Percentiles rank a stretch among this genome's conserved stretches.
Conservation (phyloP, 495 filamentous ascomycete genomes). For the Talaromyces stipitatus region DNA sequence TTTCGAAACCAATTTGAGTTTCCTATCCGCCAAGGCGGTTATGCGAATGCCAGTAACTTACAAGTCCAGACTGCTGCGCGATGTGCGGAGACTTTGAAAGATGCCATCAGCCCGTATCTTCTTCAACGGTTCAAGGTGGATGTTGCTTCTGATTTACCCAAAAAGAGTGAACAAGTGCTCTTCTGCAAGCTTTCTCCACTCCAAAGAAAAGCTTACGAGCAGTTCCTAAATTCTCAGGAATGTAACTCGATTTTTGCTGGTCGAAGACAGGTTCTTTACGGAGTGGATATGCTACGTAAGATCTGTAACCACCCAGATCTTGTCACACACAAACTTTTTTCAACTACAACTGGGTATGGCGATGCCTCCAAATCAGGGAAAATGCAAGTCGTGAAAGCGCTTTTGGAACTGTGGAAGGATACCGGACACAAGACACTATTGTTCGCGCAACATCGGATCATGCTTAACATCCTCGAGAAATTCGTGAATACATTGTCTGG, state of each 20-base stretch:
- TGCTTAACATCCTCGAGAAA: constrained; percentile 86
- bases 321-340: constrained; percentile 53
- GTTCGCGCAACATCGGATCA: constrained; percentile 85
- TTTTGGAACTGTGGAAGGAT: constrained; percentile 79
- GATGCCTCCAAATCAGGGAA: constrained; percentile 72
- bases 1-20: constrained; percentile 88
- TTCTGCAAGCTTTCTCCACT: constrained; percentile 83
- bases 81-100: constrained; percentile 84
- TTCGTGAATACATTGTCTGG: constrained; percentile 59
- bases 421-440: constrained; percentile 85
- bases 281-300: constrained; percentile 87
- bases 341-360: constrained; percentile 62
- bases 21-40: constrained; percentile 84
- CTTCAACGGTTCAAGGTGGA: constrained; percentile 92
- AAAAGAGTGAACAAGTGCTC: constrained; percentile 90
- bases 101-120: constrained; percentile 84
- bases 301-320: constrained; percentile 97
- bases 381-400: constrained; percentile 82
- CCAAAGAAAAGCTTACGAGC: constrained; percentile 69
- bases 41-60: constrained; percentile 86
- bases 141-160: constrained; percentile 84
- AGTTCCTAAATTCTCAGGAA: constrained; percentile 75
- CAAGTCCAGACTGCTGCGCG: constrained; percentile 87
- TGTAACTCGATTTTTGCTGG: constrained; percentile 69
- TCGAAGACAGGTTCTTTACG: constrained; percentile 71